Percentiles rank a stretch among this genome's conserved stretches.
Evolutionary conservation across 805 yeast genomes (phyloP).

Genomic region (Starmerella geochares): DNA sequence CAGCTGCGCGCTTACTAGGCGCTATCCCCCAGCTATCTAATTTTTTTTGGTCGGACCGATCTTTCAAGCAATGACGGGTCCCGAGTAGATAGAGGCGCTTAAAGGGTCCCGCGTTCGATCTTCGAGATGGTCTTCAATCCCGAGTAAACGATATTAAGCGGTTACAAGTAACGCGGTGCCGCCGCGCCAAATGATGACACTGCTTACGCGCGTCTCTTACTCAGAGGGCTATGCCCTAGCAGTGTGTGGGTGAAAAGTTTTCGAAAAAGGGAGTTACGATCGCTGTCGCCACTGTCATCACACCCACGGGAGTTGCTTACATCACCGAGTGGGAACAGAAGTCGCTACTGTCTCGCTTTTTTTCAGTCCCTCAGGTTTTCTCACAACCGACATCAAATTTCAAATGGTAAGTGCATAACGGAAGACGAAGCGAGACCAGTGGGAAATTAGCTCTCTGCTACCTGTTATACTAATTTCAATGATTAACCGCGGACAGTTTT

Average conservation of each 20-base stretch:
- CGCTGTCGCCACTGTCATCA: background rate
- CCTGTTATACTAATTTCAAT: slow-evolving; percentile 19
- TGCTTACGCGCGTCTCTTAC: background rate
- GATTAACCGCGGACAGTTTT: slow-evolving; percentile 18
- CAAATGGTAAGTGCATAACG: slow-evolving; percentile 23
- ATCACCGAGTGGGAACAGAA: background rate
- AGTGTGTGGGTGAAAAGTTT: background rate
- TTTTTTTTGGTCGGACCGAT: no score
- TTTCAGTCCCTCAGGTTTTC: slow-evolving; percentile 1
- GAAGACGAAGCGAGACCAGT: slow-evolving; percentile 5
- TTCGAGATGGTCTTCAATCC: no score
- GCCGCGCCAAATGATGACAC: no score
- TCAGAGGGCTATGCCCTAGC: slow-evolving; percentile 6
- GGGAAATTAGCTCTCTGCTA: background rate
- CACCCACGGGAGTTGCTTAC: background rate
- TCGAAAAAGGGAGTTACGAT: background rate
- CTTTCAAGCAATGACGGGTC: no score
- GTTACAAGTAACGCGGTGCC: background rate
- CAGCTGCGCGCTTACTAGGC: background rate
- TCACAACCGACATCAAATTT: background rate
- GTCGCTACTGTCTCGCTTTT: background rate
- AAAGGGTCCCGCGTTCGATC: no score
- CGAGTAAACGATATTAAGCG: no score
- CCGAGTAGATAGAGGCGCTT: slow-evolving; percentile 2
- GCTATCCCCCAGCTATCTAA: no score